Conservation (phyloP, 2,329 filamentous ascomycete genomes). For the Penicillium digitatum region DNA sequence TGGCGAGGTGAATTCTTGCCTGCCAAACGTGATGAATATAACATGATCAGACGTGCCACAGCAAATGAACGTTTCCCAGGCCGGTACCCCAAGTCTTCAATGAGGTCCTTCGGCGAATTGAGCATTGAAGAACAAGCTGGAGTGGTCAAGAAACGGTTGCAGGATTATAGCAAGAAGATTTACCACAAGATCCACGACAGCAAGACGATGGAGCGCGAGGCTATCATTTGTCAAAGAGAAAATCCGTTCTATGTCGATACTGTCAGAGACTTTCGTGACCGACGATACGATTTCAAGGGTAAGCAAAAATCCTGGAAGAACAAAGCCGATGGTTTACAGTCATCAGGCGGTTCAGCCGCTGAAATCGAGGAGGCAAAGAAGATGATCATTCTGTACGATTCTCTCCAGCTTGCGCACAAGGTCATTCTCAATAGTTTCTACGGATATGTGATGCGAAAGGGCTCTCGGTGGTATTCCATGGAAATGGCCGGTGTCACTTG, state of each 20-base stretch:
- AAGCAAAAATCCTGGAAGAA: slow-evolving; percentile 98
- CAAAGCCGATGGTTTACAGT: slow-evolving; percentile 83
- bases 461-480: slow-evolving; percentile 97
- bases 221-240: slow-evolving; percentile 96
- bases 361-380: slow-evolving; percentile 96
- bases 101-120: slow-evolving; percentile 75
- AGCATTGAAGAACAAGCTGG: slow-evolving; percentile 74
- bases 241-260: slow-evolving; percentile 99
- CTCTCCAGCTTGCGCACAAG: slow-evolving; percentile 93
- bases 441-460: slow-evolving; percentile 98
- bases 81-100: slow-evolving; percentile 65
- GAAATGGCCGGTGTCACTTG: slow-evolving; percentile 99
- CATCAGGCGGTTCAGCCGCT: slow-evolving; percentile 66
- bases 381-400: slow-evolving; percentile 96
- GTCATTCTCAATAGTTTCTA: slow-evolving; percentile 99
- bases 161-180: slow-evolving; percentile 94
- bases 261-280: slow-evolving; percentile 91
- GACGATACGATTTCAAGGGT: slow-evolving; percentile 96
- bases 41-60: slow-evolving; percentile 91
- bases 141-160: slow-evolving; percentile 79
- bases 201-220: slow-evolving; percentile 86
- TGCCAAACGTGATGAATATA: slow-evolving; percentile 95
- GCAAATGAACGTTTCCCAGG: slow-evolving; percentile 91
- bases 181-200: slow-evolving; percentile 99
- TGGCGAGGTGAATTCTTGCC: slow-evolving; percentile 98